Base-by-base conservation (phyloP, 2,329 filamentous ascomycete genomes). In the Penicillium crustosum region DNA sequence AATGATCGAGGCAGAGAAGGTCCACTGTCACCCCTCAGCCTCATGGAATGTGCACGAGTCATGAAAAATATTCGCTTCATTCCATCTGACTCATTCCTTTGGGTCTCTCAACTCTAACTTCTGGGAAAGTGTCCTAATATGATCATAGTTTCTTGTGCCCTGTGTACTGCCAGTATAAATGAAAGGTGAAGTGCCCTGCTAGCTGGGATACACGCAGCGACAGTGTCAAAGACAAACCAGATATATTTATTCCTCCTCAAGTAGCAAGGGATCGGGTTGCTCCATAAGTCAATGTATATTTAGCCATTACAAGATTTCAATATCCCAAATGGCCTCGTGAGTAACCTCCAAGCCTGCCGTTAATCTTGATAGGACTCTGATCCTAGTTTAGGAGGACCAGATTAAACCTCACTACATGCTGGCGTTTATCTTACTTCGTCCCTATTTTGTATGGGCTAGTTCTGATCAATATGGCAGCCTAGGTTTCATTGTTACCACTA, bases 141-240 rank as follows among this genome's bases (percentile, higher is more conserved):
- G 51, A 35, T 61, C 12, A 63, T 64, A 9, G 64, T 79, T 19
- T 62, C 78, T 7, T 70, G 79, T 45, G 68, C 73, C 17, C 76
- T 0, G 75, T 77, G 8, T 75, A 75, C 1, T 79, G 74, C 12
- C 29, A 31, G 10, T 31, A 31, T 21, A 25, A 12, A 23, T 35
- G 8, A 36, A 35, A 8, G 15, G 31, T 3, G 19, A 21, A 3
- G 25, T 12, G 23, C 19, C 35, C 45, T 25, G 6, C 13, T 49
- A 6, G 8, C 29, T 31, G 4, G 29, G 10, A 31, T 31, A 31
- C 10, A 31, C 15, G 7, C 2, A 17, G 21, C 4, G 39, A 23
- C 19, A 23, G 19, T 4, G 13, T 13, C 39, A 36, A n/a, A 31
- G 10, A 31, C 29, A 31, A 12, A 4, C 35, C 7, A 36, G 0